phyloP scores from a whole-genome alignment of 148 eudicot genomes.

The Fagopyrum tataricum region DNA sequence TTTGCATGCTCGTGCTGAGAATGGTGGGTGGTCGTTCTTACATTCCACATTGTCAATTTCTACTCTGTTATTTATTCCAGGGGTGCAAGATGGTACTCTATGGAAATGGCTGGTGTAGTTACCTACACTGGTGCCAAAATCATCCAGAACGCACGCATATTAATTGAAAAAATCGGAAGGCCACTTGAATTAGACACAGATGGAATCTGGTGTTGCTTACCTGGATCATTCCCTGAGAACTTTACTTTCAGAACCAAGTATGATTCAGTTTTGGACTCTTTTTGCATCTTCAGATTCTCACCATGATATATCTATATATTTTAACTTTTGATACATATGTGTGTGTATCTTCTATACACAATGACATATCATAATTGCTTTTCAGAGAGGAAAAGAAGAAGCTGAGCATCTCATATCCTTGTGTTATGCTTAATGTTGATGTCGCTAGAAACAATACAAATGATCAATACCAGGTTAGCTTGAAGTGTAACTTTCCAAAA shows the following conservation, averaged over 20 bases:
- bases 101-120: slow-evolving; percentile 99
- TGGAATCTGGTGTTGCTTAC: slow-evolving; percentile 97
- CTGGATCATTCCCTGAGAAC: slow-evolving; percentile 97
- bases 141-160: slow-evolving; percentile 91
- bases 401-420: slow-evolving; percentile 95
- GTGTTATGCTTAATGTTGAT: slow-evolving; percentile 98
- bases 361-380: slow-evolving; percentile 12
- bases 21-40: background rate
- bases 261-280: slow-evolving; percentile 16
- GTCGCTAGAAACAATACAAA: slow-evolving; percentile 96
- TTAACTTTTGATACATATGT: background rate
- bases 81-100: slow-evolving; percentile 99
- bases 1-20: background rate
- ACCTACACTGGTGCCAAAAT: slow-evolving; percentile 99
- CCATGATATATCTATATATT: slow-evolving; percentile 2
- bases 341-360: background rate
- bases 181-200: slow-evolving; percentile 98
- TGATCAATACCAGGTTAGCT: slow-evolving; percentile 90
- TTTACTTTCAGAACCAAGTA: slow-evolving; percentile 86
- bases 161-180: slow-evolving; percentile 91
- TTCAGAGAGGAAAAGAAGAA: slow-evolving; percentile 80
- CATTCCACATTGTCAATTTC: background rate
- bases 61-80: slow-evolving; percentile 26
- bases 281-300: background rate
- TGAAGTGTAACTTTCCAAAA: slow-evolving; percentile 12